These are phyloP conservation scores for Penicillium cinerascens DNA, from an alignment of 495 filamentous ascomycete genomes.

Conservation along the genomic window DNA sequence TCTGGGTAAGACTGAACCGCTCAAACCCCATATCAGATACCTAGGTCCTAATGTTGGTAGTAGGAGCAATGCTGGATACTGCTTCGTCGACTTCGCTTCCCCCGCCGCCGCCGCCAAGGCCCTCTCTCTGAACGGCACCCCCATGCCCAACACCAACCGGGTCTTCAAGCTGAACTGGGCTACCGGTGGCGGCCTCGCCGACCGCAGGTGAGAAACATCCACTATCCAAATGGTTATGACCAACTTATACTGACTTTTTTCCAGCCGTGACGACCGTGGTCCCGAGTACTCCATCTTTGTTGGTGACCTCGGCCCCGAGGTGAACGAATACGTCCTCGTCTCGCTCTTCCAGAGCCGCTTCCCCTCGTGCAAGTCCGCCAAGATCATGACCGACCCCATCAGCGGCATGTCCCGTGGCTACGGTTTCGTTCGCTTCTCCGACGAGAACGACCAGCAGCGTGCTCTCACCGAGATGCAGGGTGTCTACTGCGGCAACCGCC, in stretches of 20 bases:
- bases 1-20: constrained; percentile 74
- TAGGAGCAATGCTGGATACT: constrained; percentile 95
- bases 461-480: constrained; percentile 98
- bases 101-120: constrained; percentile 88
- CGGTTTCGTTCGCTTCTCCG: constrained; percentile 95
- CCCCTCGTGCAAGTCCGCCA: constrained; percentile 96
- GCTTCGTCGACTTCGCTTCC: constrained; percentile 90
- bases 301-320: constrained; percentile 94
- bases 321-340: constrained; percentile 97
- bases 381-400: constrained; percentile 99
- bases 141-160: constrained; percentile 90
- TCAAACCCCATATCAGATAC: background rate
- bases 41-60: constrained; percentile 48
- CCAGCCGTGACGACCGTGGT: constrained; percentile 86
- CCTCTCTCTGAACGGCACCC: constrained; percentile 78
- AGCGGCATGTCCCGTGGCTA: constrained; percentile 97
- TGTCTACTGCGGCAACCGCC: constrained; percentile 97
- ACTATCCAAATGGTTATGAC: background rate
- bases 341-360: constrained; percentile 95
- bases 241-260: background rate
- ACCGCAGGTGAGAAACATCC: constrained; percentile 66
- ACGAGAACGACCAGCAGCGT: constrained; percentile 91
- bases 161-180: constrained; percentile 99
- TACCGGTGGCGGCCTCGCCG: constrained; percentile 90
- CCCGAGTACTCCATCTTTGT: constrained; percentile 98